Base-by-base conservation (phyloP, 805 yeast genomes). In the Starmerella potacharoeniae region DNA sequence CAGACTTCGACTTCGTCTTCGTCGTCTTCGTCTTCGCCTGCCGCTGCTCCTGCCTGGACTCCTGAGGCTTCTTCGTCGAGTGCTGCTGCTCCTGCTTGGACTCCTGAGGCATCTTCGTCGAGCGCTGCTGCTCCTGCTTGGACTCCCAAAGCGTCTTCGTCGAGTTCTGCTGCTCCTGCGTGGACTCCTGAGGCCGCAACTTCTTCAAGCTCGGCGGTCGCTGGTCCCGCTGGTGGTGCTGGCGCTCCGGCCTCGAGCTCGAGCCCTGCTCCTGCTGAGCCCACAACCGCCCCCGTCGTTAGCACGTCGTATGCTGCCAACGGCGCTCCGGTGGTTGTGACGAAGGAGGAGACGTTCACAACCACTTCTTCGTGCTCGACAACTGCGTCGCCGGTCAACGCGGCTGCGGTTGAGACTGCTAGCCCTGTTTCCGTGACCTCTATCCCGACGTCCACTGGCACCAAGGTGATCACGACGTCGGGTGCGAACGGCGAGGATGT, bases 1-100 rank as follows among this genome's bases (percentile, higher is more conserved):
- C 17, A 55, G 35, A n/a, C 62, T 14, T 2, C 60, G 28, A 48
- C 57, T 37, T 14, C 45, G 10, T 51, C 57, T 29, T 44, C 58
- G 33, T 29, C 58, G 29, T 46, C 64, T 36, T 51, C 50, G 14
- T 34, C 55, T 28, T 22, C 56, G 5, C 6, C 51, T 14, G 10
- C 49, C 16, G 41, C 35, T 7, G 31, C 53, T 30, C 29, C 52
- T 9, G 29, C 49, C 28, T 22, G 45, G 6, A 11, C 54, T 29
- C 16, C 43, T 30, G n/a, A 11, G n/a, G n/a, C 47, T 5, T 17
- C 22, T 29, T 11, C 51, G 13, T 22, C 51, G 14, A 22, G 35
- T 41, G 28, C 52, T 17, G 33, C 49, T n/a, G 43, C 46, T 1
- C 42, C 55, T 39, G 52, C 30, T 7, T 30, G 48, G 48, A 13